Conservation (phyloP, 1,139 yeast genomes). For the Blastobotrys arbuscula region DNA sequence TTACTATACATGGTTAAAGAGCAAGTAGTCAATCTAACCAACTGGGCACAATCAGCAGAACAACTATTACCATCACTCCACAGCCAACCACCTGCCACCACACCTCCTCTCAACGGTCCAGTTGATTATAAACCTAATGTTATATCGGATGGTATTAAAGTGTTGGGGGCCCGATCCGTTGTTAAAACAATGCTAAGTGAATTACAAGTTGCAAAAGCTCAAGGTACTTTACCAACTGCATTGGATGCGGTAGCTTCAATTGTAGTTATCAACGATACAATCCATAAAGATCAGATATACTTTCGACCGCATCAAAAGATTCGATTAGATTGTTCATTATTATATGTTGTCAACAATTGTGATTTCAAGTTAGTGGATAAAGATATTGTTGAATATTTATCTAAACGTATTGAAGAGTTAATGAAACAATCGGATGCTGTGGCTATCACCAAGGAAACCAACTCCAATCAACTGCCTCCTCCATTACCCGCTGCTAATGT, state of each 20-base stretch:
- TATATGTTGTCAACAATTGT: background rate
- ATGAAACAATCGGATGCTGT: conserved; percentile 11
- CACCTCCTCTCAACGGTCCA: conserved; percentile 18
- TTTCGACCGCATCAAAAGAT: conserved; percentile 6
- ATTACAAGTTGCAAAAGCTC: conserved; percentile 25
- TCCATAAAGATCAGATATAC: conserved; percentile 9
- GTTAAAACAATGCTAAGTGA: conserved; percentile 25
- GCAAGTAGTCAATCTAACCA: conserved; percentile 22
- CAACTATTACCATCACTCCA: conserved; percentile 15
- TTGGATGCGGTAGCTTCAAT: conserved; percentile 24
- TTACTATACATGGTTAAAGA: conserved; percentile 19
- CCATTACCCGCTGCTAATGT: conserved; percentile 5
- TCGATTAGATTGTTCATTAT: conserved; percentile 11
- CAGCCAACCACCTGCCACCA: background rate
- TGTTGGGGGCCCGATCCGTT: conserved; percentile 52
- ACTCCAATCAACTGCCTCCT: conserved; percentile 5
- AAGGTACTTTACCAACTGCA: conserved; percentile 22
- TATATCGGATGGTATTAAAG: conserved; percentile 44
- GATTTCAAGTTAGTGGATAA: background rate
- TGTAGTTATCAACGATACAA: conserved; percentile 16
- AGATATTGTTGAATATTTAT: background rate
- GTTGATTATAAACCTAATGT: conserved; percentile 42
- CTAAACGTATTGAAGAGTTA: conserved; percentile 8
- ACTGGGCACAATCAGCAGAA: conserved; percentile 26
- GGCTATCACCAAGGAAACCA: background rate